Evolutionary conservation across 345 rosid species (phyloP).

Genomic region (Angophora floribunda): DNA sequence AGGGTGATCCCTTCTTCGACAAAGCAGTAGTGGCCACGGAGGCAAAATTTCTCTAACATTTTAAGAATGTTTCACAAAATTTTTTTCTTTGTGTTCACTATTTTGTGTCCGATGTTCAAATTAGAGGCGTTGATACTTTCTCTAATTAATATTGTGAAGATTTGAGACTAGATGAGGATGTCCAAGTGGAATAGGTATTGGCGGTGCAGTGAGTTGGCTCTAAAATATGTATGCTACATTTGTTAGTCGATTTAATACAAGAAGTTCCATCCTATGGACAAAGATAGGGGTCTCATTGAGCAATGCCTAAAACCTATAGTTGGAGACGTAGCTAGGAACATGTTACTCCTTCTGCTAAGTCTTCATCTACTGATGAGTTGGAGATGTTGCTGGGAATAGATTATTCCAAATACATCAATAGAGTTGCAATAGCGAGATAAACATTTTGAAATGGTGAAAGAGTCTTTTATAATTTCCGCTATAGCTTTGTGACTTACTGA

Average conservation of each 20-base stretch:
- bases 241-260: background rate
- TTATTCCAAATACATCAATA: background rate
- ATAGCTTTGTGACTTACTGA: accelerated
- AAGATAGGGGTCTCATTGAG: background rate
- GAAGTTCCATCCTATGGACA: background rate
- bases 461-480: background rate
- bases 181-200: background rate
- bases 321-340: background rate
- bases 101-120: background rate
- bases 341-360: background rate
- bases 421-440: accelerated
- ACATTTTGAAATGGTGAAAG: background rate
- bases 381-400: background rate
- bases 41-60: background rate
- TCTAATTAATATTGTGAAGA: background rate
- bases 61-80: background rate
- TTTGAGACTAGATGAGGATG: background rate
- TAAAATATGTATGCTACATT: too few species aligned
- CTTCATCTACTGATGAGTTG: background rate
- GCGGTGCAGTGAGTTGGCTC: background rate
- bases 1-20: background rate
- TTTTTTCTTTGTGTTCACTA: background rate
- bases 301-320: background rate
- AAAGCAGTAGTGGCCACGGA: background rate
- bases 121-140: background rate